These are phyloP conservation scores for Barnettozyma sucrosica DNA, from an alignment of 805 yeast species.

Conservation along the genomic window DNA sequence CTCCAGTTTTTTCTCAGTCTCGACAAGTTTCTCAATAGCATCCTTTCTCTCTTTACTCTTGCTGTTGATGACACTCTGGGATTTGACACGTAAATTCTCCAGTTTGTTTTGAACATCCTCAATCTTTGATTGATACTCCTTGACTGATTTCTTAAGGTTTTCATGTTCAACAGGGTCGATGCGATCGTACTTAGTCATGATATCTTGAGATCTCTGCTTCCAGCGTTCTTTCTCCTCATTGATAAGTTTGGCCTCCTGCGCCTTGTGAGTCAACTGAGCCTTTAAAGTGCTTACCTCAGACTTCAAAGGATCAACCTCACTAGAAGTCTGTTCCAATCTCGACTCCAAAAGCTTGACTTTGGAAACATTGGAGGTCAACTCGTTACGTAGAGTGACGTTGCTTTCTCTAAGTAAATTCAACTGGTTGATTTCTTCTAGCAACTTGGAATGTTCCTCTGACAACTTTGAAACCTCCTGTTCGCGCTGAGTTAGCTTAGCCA, in stretches of 20 bases:
- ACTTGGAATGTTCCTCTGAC: constrained; percentile 36
- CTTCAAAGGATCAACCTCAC: constrained; percentile 41
- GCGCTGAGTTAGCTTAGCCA: constrained; percentile 34
- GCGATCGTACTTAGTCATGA: constrained; percentile 39
- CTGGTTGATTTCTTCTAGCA: constrained; percentile 52
- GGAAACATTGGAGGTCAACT: constrained; percentile 30
- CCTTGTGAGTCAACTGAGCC: constrained; percentile 42
- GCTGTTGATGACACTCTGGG: constrained; percentile 25
- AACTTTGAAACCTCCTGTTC: constrained; percentile 20
- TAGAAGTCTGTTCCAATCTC: constrained; percentile 28
- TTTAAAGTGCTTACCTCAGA: constrained; percentile 31
- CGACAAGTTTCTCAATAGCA: constrained; percentile 14
- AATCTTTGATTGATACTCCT: constrained; percentile 17
- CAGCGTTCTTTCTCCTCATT: constrained; percentile 55
- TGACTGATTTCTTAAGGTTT: constrained; percentile 29
- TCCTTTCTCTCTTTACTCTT: constrained; percentile 21
- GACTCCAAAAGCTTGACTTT: constrained; percentile 36
- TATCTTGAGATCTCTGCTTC: constrained; percentile 46
- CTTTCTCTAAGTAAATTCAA: constrained; percentile 63
- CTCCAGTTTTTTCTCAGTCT: constrained; percentile 14
- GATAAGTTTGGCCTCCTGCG: constrained; percentile 40
- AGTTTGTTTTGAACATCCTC: constrained; percentile 23
- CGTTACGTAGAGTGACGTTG: constrained; percentile 56
- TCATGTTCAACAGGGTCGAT: constrained; percentile 42
- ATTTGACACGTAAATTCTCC: constrained; percentile 19